These are phyloP conservation scores for Dichomitus squalens DNA, from an alignment of 1,284 basidiomycete genomes.

Conservation along the genomic window DNA sequence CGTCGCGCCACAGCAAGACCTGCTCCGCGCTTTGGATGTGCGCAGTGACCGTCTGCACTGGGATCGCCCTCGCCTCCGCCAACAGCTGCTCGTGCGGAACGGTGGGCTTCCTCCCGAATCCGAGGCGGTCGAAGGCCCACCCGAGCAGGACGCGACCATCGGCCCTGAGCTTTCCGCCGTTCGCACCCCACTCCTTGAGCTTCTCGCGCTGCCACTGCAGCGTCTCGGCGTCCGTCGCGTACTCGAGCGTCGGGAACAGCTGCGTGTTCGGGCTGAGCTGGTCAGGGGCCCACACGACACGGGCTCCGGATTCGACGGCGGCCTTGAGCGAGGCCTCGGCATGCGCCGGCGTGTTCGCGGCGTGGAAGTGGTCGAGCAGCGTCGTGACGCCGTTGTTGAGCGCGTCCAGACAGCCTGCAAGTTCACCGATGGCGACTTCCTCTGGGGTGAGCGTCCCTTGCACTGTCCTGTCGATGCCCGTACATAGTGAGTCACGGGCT, in stretches of 20 bases:
- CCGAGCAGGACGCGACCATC: conserved; percentile 38
- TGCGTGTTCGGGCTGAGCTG: conserved; percentile 31
- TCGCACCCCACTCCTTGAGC: conserved; percentile 22
- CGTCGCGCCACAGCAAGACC: conserved; percentile 30
- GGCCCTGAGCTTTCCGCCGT: conserved; percentile 29
- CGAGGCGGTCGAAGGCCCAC: conserved; percentile 31
- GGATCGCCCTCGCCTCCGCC: conserved; percentile 27
- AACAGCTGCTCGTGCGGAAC: conserved; percentile 26
- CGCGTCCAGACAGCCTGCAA: conserved; percentile 37
- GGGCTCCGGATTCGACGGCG: conserved; percentile 32
- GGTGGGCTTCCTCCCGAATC: conserved; percentile 20
- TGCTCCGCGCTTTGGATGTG: conserved; percentile 32
- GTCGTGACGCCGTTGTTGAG: conserved; percentile 37
- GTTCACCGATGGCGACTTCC: conserved; percentile 34
- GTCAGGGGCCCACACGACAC: conserved; percentile 32
- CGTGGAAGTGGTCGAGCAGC: conserved; percentile 37
- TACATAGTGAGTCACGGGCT: no score
- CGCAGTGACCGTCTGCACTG: conserved; percentile 30
- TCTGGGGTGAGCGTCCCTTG: conserved; percentile 31
- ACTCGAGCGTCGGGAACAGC: conserved; percentile 31
- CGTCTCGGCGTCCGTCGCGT: conserved; percentile 29
- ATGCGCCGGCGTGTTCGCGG: conserved; percentile 30
- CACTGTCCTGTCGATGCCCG: no score
- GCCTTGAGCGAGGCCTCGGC: conserved; percentile 31
- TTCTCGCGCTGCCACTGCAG: conserved; percentile 33